A percentile compares a stretch with the other conserved stretches of the same genome.
Evolutionary conservation across 768 basidiomycete genomes (phyloP).

Genomic region (Boletus reticuloceps): DNA sequence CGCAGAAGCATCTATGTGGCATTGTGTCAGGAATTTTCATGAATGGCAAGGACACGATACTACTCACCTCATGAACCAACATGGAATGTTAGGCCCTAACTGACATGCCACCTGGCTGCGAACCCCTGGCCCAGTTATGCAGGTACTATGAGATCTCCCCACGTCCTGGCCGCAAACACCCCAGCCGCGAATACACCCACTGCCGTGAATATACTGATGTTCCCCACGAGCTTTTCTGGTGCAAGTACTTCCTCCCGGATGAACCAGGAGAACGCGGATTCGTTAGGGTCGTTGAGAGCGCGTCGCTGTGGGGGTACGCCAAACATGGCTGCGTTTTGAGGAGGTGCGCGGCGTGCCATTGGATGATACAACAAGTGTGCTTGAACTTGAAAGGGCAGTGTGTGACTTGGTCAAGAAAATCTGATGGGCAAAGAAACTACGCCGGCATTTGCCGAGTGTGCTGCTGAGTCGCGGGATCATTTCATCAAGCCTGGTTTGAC

Average conservation of each 20-base stretch:
- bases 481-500: background rate
- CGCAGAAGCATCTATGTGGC: background rate
- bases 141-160: conserved; percentile 77
- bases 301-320: conserved; percentile 40
- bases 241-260: conserved; percentile 63
- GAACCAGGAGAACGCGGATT: conserved; percentile 56
- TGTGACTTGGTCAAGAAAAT: background rate
- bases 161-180: conserved; percentile 67
- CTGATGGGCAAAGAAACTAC: background rate
- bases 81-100: background rate
- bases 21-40: background rate
- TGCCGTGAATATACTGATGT: conserved; percentile 66
- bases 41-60: background rate
- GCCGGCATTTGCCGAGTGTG: conserved; percentile 16
- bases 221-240: conserved; percentile 73
- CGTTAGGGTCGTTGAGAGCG: conserved; percentile 53
- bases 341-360: conserved; percentile 72
- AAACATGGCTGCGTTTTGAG: conserved; percentile 55
- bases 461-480: conserved; percentile 5
- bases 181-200: conserved; percentile 67
- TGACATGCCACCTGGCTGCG: background rate
- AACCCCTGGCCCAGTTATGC: conserved; percentile 32
- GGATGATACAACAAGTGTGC: conserved; percentile 1
- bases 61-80: conserved; percentile 7
- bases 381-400: background rate